Base-by-base conservation (phyloP, 1,284 basidiomycete species). In the Fomitopsis schrenkii region DNA sequence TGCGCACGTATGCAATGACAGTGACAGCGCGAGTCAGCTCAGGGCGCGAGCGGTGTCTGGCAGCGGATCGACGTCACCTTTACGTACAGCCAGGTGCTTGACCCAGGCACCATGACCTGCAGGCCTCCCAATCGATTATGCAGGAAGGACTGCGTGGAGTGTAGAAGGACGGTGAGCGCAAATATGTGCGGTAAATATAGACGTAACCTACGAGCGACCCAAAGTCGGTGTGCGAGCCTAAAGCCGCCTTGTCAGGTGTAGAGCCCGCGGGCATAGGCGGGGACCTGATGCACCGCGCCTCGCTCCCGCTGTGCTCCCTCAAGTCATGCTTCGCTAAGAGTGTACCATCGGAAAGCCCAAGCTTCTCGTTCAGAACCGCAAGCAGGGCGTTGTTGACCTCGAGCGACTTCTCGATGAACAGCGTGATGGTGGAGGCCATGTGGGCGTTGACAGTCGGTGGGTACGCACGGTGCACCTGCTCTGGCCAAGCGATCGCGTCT, bases 71-170 rank as follows among this genome's bases (percentile, higher is more conserved):
- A 57, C 67, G 48, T 15, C 59, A 86, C 86, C 76, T 82, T 81
- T 64, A 91, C 78, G 65, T 90, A 91, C 66, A 84, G 83, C 89
- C 89, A 91, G 26, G 79, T 72, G n/a, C 83, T 78, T 10, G 80
- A 75, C 2, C 84, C 84, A 0, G 87, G 87, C 0, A 82, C 80
- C 45, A 90, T 77, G 0, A 91, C 87, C 66, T 91, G 90, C 6
- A 92, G 74, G 0, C 90, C 90, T 3, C 89, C 89, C 0, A 91
- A 80, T 15, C 81, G 81, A 70, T 90, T 90, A 71, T 88, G 85
- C 55, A 90, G 74, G 74, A 88, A 84, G 0, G 85, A 84, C 81
- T 86, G 64, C 10, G 22, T 17, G n/a, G 48, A 28, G n/a, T 4
- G 15, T 14, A 28, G 15, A 17, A 28, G 53, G 12, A 12, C 44